Percentiles rank a stretch among this genome's conserved stretches.
These are phyloP conservation scores for Dothideomycetes sp. DNA, from an alignment of 2,329 filamentous ascomycete genomes.

Conservation along the genomic window DNA sequence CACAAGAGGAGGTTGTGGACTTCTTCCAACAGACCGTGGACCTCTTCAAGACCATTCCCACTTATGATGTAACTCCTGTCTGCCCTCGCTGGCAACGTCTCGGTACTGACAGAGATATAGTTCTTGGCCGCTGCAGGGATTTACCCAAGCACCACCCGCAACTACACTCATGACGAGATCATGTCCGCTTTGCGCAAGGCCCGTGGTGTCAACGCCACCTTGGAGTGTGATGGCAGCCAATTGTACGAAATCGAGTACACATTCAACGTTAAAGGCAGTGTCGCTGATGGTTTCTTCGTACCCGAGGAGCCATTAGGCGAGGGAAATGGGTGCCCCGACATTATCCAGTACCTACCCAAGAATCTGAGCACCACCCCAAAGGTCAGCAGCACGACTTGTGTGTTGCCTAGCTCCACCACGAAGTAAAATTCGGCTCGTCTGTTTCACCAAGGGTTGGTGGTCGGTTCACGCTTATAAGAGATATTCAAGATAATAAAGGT, in stretches of 20 bases:
- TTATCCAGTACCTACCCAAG: conserved; percentile 53
- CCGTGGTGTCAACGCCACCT: conserved; percentile 43
- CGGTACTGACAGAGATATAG: conserved; percentile 3
- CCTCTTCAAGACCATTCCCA: conserved; percentile 13
- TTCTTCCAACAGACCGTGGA: conserved; percentile 14
- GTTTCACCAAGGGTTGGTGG: neutral
- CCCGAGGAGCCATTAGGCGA: conserved; percentile 44
- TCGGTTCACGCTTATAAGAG: neutral
- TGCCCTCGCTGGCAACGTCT: neutral
- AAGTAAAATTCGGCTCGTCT: no score
- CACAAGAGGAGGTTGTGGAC: conserved; percentile 15
- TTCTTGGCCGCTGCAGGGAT: conserved; percentile 48
- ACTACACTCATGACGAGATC: conserved; percentile 47
- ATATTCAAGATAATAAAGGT: no score
- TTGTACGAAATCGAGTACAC: conserved; percentile 47
- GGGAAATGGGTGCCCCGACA: conserved; percentile 47
- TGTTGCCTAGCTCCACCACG: neutral
- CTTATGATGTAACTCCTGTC: conserved; percentile 11
- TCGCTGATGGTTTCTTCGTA: conserved; percentile 48
- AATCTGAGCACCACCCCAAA: conserved; percentile 8
- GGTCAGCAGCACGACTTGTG: conserved; percentile 1
- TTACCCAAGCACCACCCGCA: conserved; percentile 37
- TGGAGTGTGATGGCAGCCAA: conserved; percentile 39
- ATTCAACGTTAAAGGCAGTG: conserved; percentile 46
- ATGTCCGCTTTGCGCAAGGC: conserved; percentile 41